These are phyloP conservation scores for Diatrype stigma DNA, from an alignment of 2,329 filamentous ascomycete species.

Conservation along the genomic window DNA sequence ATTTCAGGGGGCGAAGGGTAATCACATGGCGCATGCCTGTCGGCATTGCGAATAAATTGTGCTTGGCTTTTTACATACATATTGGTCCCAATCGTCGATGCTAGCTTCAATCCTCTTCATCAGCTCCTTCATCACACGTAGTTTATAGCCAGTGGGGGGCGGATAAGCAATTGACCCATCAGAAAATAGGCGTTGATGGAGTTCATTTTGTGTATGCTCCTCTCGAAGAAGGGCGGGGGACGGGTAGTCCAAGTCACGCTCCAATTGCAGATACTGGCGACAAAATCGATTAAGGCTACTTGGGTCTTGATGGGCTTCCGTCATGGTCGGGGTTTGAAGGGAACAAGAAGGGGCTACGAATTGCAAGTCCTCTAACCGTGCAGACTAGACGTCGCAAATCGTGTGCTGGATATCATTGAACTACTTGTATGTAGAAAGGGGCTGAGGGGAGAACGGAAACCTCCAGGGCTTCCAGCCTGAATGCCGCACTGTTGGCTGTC, in stretches of 20 bases:
- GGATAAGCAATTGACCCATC: constrained; percentile 48
- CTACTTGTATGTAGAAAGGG: too few species aligned
- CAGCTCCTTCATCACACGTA: constrained; percentile 70
- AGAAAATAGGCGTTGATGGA: constrained; percentile 66
- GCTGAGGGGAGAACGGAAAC: too few species aligned
- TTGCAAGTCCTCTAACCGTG: too few species aligned
- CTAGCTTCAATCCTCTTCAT: constrained; percentile 65
- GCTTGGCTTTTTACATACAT: constrained; percentile 58
- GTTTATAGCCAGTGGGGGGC: constrained; percentile 66
- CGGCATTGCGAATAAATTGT: too few species aligned
- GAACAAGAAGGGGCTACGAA: too few species aligned
- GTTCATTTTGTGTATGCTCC: constrained; percentile 57
- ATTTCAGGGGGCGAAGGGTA: too few species aligned
- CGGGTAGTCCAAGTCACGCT: constrained; percentile 62
- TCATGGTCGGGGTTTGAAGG: not conserved
- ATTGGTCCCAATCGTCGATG: constrained; percentile 76
- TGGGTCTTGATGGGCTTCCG: not conserved
- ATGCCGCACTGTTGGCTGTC: too few species aligned
- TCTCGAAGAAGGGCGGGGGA: constrained; percentile 52
- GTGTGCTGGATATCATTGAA: too few species aligned
- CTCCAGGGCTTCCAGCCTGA: too few species aligned
- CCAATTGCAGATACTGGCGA: constrained; percentile 75
- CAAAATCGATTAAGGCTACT: constrained; percentile 49
- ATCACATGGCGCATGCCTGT: too few species aligned
- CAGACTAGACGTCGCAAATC: too few species aligned